phyloP scores from a whole-genome alignment of 192 early-diverging fungal species.

The Coemansia sp. region DNA sequence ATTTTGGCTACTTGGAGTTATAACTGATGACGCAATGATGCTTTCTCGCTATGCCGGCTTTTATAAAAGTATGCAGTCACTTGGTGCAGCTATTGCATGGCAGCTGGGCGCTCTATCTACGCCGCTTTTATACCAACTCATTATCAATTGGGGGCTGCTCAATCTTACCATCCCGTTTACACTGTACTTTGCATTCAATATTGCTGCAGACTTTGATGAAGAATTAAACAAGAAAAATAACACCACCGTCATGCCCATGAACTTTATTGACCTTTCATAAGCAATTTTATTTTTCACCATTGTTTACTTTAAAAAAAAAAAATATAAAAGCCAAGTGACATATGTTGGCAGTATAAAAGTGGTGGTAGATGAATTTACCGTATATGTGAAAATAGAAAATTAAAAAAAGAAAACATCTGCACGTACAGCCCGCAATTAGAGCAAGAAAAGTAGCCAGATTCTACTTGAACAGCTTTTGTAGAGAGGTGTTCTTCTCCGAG shows the following conservation, averaged over 20 bases:
- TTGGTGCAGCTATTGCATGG: slow-evolving; percentile 65
- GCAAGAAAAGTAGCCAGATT: neutral
- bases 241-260: neutral
- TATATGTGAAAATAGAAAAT: neutral
- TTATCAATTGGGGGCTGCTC: slow-evolving; percentile 55
- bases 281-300: neutral
- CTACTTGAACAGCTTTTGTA: slow-evolving; percentile 97
- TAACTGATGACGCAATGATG: slow-evolving; percentile 71
- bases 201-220: slow-evolving; percentile 25
- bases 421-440: neutral
- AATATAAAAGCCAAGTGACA: neutral
- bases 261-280: slow-evolving; percentile 14
- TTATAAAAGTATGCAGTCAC: slow-evolving; percentile 84
- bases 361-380: neutral
- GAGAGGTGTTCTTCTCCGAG: slow-evolving; percentile 91
- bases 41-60: slow-evolving; percentile 72
- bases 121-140: slow-evolving; percentile 44
- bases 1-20: slow-evolving; percentile 81
- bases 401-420: neutral
- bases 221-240: slow-evolving; percentile 4
- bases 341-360: neutral
- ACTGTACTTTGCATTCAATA: slow-evolving; percentile 41
- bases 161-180: slow-evolving; percentile 51
- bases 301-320: neutral
- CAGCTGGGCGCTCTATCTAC: slow-evolving; percentile 60